These are phyloP conservation scores for Magnaporthiopsis rhizophila DNA, from an alignment of 2,329 filamentous ascomycete genomes.

Conservation along the genomic window DNA sequence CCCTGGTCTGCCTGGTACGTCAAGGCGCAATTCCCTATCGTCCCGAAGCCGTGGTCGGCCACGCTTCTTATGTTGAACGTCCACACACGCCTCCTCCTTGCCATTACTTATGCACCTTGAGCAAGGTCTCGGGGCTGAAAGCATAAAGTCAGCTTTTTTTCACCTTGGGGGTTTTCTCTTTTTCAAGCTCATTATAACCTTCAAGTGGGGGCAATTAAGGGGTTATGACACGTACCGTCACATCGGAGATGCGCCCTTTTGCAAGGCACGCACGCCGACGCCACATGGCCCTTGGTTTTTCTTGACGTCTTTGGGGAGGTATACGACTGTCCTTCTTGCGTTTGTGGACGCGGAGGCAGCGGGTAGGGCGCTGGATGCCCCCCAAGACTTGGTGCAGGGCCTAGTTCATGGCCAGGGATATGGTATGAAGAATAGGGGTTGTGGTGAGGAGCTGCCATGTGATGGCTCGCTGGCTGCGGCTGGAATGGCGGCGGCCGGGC, in stretches of 20 bases:
- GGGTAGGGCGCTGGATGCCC: conserved; percentile 13
- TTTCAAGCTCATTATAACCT: not conserved
- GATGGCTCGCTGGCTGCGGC: conserved; percentile 22
- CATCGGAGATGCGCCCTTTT: conserved; percentile 74
- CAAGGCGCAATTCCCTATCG: conserved; percentile 54
- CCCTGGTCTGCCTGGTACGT: conserved; percentile 35
- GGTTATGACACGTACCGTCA: conserved; percentile 49
- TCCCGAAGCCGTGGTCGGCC: conserved; percentile 71
- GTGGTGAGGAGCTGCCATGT: conserved; percentile 22
- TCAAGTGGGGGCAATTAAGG: not conserved
- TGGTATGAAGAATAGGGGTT: conserved; percentile 11
- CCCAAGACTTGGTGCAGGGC: conserved; percentile 1
- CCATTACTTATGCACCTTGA: conserved; percentile 69
- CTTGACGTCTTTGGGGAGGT: conserved; percentile 53
- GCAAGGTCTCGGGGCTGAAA: conserved; percentile 64
- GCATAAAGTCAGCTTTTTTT: not conserved
- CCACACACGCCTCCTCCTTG: conserved; percentile 72
- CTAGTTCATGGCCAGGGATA: conserved; percentile 3
- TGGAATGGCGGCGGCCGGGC: conserved; percentile 23
- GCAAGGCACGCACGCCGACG: conserved; percentile 78
- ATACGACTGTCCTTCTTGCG: conserved; percentile 37
- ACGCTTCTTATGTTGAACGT: conserved; percentile 81
- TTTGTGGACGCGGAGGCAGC: conserved; percentile 16
- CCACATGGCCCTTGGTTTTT: conserved; percentile 73
- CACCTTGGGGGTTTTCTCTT: not conserved